Evolutionary conservation across 169 alveolate genomes (phyloP), one percentile per base, ranked within the genome.

Genomic region (Plasmodium gonderi): DNA sequence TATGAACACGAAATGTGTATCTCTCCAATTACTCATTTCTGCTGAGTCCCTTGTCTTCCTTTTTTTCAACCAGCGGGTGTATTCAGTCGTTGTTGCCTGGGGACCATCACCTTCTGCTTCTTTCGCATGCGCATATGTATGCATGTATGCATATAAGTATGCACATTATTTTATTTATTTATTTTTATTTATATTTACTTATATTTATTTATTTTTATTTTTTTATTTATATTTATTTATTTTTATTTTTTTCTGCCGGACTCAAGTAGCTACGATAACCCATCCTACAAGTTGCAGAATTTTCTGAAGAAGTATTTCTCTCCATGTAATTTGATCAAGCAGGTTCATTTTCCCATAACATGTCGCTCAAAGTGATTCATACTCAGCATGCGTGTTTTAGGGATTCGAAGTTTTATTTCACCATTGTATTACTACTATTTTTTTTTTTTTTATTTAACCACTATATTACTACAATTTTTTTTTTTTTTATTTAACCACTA

Each of bases 231-330:
- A n/a, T n/a, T n/a, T n/a, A n/a, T n/a, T n/a, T n/a, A n/a, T 60
- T 60, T 60, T 60, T 60, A 20, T 60, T 60, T 60, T 14, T 60
- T 12, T 33, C 72, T 33, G 0, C 72, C 36, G 20, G 12, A 60
- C n/a, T n/a, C n/a, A 60, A 42, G 42, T 31, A 80, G 91, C 67
- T 80, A 80, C 42, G 91, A 80, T 42, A 80, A 80, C 29, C 91
- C 91, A 64, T 80, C 91, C 72, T 17, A 36, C 42, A 80, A 80
- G 23, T 5, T 80, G 78, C 91, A 29, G 44, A 80, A 47, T 49
- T 80, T 80, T 69, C 26, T 80, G 67, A 80, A 80, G 42, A 80
- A 80, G 42, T 47, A 65, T 47, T 80, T 80, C 72, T 31, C 91
- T 12, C 91, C 91, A 17, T 64, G 91, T 31, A 20, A 14, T 67